These are phyloP conservation scores for Colletotrichum sojae DNA, from an alignment of 2,329 filamentous ascomycete species.

Conservation along the genomic window DNA sequence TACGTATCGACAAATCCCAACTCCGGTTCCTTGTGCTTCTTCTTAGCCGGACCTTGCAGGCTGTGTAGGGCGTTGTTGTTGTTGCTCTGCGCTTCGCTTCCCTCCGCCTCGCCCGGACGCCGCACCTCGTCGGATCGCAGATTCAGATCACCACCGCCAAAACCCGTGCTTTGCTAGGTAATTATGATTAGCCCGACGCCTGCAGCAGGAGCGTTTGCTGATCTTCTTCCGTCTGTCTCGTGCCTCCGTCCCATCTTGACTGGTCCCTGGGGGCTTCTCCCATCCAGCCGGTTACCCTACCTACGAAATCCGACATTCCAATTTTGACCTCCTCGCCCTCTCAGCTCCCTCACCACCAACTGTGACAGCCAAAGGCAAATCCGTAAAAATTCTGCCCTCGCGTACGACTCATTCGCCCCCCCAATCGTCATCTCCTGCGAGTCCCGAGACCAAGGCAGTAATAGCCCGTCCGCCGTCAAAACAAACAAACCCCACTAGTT, in stretches of 20 bases:
- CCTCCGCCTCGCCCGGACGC: constrained; percentile 2
- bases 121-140: constrained; percentile 16
- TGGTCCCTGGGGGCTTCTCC: background rate
- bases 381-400: background rate
- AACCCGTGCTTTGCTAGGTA: background rate
- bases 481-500: constrained; percentile 26
- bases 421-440: constrained; percentile 17
- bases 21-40: too few species aligned
- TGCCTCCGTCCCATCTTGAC: constrained; percentile 2
- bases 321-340: constrained; percentile 1
- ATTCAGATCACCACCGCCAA: constrained; percentile 18
- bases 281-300: background rate
- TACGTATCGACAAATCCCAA: too few species aligned
- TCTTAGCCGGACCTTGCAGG: background rate
- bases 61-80: background rate
- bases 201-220: constrained; percentile 24
- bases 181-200: constrained; percentile 1
- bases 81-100: background rate
- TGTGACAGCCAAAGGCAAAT: background rate
- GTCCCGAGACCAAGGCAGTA: constrained; percentile 15
- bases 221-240: constrained; percentile 10
- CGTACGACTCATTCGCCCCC: constrained; percentile 20
- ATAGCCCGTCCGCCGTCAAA: constrained; percentile 17
- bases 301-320: constrained; percentile 1
- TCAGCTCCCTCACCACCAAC: background rate